Percentiles rank a stretch among this genome's conserved stretches.
phyloP scores from a whole-genome alignment of 1,139 yeast species.

The Diutina pseudorugosa region DNA sequence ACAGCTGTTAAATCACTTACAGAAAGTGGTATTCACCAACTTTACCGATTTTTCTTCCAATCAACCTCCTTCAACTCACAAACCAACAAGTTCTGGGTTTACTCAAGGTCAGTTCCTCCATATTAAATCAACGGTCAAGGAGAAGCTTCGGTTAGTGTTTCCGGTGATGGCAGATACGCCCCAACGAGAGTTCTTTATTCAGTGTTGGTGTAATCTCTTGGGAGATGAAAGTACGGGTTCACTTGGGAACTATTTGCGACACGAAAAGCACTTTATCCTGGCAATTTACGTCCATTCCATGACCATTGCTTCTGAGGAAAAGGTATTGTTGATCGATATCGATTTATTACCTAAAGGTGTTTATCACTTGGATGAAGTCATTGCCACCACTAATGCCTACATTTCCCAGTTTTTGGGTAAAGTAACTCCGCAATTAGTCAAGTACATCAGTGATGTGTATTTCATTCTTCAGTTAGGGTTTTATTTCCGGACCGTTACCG shows the following conservation, averaged over 20 bases:
- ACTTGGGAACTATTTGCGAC: conserved; percentile 19
- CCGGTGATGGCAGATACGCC: background rate
- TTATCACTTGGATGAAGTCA: conserved; percentile 15
- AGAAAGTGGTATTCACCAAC: conserved; percentile 31
- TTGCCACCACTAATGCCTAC: conserved; percentile 16
- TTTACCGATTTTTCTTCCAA: conserved; percentile 16
- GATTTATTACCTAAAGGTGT: conserved; percentile 29
- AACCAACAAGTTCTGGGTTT: background rate
- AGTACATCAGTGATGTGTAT: conserved; percentile 12
- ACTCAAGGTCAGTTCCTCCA: conserved; percentile 13
- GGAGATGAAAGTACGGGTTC: conserved; percentile 51
- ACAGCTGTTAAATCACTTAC: conserved; percentile 44
- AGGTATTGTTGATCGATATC: conserved; percentile 32
- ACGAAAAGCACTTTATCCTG: conserved; percentile 15
- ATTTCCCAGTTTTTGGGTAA: conserved; percentile 12
- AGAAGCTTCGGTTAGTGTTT: background rate
- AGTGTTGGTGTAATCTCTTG: conserved; percentile 21
- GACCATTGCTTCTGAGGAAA: conserved; percentile 18
- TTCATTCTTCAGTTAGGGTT: conserved; percentile 5
- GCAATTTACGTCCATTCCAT: conserved; percentile 28
- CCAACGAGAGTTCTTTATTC: conserved; percentile 3
- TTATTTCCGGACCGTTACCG: conserved; percentile 5
- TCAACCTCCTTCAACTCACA: background rate
- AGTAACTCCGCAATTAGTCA: conserved; percentile 7
- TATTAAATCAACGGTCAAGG: background rate